Evolutionary conservation across 352 stramenopile species (phyloP).

Genomic region (Pythium coloratum): DNA sequence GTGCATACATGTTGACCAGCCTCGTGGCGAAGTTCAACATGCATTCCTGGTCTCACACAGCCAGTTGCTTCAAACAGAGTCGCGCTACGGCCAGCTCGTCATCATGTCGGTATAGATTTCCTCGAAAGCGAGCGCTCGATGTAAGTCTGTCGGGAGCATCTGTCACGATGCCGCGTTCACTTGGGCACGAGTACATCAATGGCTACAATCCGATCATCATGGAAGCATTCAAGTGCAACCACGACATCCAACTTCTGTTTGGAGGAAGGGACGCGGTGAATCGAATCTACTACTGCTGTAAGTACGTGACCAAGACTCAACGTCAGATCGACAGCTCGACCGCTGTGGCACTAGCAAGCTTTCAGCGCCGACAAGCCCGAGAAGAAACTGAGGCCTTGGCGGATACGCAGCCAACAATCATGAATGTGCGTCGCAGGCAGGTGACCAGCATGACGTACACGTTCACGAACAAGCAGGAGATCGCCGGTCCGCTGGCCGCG

Average conservation of each 20-base stretch:
- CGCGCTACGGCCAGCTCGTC: not conserved
- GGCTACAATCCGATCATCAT: constrained; percentile 6
- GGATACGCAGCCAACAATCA: not conserved
- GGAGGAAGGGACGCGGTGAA: constrained; percentile 12
- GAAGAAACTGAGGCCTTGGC: constrained; percentile 6
- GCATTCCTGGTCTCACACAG: not conserved
- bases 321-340: not conserved
- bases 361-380: not conserved
- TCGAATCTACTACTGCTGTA: constrained; percentile 19
- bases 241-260: constrained; percentile 8
- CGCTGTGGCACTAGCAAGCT: not conserved
- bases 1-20: not conserved
- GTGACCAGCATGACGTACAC: not conserved
- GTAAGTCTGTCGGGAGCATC: not conserved
- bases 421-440: not conserved
- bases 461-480: not conserved
- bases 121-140: not conserved
- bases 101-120: not conserved
- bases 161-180: not conserved
- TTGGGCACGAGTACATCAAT: not conserved
- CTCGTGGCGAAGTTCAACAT: constrained; percentile 3
- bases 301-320: constrained; percentile 14
- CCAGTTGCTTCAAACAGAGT: not conserved
- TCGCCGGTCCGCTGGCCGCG: not conserved
- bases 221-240: constrained; percentile 15